A percentile compares a stretch with the other conserved stretches of the same genome.
Evolutionary conservation across 345 rosid species (phyloP).

Genomic region (Eucalyptus tenuipes): DNA sequence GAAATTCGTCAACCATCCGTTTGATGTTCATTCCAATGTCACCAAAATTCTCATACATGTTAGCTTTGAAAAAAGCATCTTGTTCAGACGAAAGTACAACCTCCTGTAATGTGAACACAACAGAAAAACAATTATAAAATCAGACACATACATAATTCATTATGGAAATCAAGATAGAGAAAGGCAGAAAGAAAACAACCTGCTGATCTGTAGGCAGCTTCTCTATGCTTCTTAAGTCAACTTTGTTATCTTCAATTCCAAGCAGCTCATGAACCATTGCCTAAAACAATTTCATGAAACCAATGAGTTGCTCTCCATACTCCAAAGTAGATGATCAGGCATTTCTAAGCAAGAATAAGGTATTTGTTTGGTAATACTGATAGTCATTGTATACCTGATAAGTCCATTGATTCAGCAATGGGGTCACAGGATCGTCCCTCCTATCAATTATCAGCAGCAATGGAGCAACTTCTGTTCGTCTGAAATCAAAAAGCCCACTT

Average conservation of each 20-base stretch:
- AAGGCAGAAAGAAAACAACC: slow-evolving; percentile 23
- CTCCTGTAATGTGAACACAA: slow-evolving; percentile 40
- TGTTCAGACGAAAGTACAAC: slow-evolving; percentile 93
- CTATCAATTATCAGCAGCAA: slow-evolving; percentile 75
- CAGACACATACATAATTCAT: background rate
- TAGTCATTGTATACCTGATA: slow-evolving; percentile 51
- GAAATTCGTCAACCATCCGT: slow-evolving; percentile 96
- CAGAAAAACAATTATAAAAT: background rate
- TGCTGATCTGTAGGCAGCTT: slow-evolving; percentile 77
- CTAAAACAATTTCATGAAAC: slow-evolving; percentile 18
- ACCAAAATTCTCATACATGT: slow-evolving; percentile 95
- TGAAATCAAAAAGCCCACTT: slow-evolving; percentile 91
- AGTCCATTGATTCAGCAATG: slow-evolving; percentile 95
- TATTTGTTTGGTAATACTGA: background rate
- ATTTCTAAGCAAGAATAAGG: background rate
- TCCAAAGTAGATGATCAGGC: background rate
- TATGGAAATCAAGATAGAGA: background rate
- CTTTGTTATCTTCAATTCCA: slow-evolving; percentile 90
- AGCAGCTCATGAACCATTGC: slow-evolving; percentile 97
- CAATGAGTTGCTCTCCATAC: slow-evolving; percentile 2
- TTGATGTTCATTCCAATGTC: slow-evolving; percentile 97
- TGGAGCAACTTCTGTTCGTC: slow-evolving; percentile 88
- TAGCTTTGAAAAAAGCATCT: slow-evolving; percentile 79
- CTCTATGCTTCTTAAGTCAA: slow-evolving; percentile 62
- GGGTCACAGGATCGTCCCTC: slow-evolving; percentile 96